A percentile compares a stretch with the other conserved stretches of the same genome.
Conservation (phyloP, 495 filamentous ascomycete genomes). For the Penicillium pulvis region DNA sequence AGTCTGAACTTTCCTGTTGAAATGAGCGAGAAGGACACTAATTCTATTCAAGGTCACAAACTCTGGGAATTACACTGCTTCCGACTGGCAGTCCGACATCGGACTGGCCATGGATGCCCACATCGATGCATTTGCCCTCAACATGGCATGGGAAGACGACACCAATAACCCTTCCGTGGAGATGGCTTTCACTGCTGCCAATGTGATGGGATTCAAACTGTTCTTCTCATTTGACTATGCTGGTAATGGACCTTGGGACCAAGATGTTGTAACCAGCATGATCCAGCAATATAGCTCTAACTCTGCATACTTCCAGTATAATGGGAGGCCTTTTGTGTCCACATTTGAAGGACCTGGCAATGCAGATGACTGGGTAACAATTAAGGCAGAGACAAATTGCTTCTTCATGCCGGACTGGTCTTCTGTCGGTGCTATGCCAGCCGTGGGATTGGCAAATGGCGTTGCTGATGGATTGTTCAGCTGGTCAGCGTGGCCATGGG, state of each 20-base stretch:
- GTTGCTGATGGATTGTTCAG: slow-evolving; percentile 63
- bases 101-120: slow-evolving; percentile 56
- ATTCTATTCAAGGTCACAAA: slow-evolving; percentile 25
- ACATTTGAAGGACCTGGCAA: slow-evolving; percentile 71
- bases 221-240: slow-evolving; percentile 75
- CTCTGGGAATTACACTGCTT: slow-evolving; percentile 26
- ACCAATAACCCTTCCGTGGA: slow-evolving; percentile 47
- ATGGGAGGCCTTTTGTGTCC: slow-evolving; percentile 61
- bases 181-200: slow-evolving; percentile 58
- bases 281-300: slow-evolving; percentile 56
- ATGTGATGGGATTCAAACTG: slow-evolving; percentile 57
- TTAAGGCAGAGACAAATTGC: slow-evolving; percentile 51
- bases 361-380: slow-evolving; percentile 58
- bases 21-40: not conserved
- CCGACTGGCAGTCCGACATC: slow-evolving; percentile 63
- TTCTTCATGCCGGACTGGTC: slow-evolving; percentile 72
- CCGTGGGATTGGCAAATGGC: slow-evolving; percentile 27
- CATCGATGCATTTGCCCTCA: slow-evolving; percentile 76
- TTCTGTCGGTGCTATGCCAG: slow-evolving; percentile 50
- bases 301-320: slow-evolving; percentile 55
- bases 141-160: slow-evolving; percentile 56
- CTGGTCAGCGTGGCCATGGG: slow-evolving; percentile 76
- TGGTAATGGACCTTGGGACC: slow-evolving; percentile 57
- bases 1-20: not conserved
- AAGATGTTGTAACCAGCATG: slow-evolving; percentile 52